Conservation (phyloP, 176 grass and related monocot species). For the Ensete glaucum region DNA sequence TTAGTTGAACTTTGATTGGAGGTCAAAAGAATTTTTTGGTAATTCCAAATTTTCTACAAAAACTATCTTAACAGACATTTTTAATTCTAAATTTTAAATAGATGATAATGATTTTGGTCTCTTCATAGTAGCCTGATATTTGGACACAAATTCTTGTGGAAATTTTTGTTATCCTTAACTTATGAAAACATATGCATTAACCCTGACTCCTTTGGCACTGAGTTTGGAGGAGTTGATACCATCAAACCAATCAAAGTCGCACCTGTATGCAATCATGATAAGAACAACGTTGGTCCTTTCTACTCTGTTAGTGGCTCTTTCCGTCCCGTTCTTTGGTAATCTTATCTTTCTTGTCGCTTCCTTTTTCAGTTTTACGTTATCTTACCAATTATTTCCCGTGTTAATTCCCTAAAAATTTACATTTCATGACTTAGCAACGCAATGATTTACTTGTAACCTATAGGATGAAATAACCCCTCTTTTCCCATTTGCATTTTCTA, state of each 20-base stretch:
- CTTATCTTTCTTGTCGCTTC: not conserved
- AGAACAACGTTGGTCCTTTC: constrained; percentile 63
- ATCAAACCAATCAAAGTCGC: constrained; percentile 46
- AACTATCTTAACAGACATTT: too few relatives aligned
- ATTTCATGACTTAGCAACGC: not conserved
- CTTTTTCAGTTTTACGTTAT: not conserved
- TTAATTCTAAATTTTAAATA: too few relatives aligned
- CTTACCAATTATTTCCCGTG: not conserved
- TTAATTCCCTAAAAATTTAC: not conserved
- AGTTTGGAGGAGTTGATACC: constrained; percentile 89
- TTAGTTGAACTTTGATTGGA: too few relatives aligned
- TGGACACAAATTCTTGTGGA: too few relatives aligned
- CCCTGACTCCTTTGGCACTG: constrained; percentile 64
- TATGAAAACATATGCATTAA: constrained; percentile 67
- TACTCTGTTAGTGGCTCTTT: constrained; percentile 59
- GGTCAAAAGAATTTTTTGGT: too few relatives aligned
- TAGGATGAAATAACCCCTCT: too few relatives aligned
- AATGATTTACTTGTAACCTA: too few relatives aligned
- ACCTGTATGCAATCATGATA: constrained; percentile 63
- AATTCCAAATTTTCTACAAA: too few relatives aligned
- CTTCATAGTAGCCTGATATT: too few relatives aligned
- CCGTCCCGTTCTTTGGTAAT: constrained; percentile 83
- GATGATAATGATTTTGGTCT: too few relatives aligned
- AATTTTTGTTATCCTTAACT: constrained; percentile 34
- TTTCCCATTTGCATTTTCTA: too few relatives aligned